These are phyloP conservation scores for Lachancea mirantina DNA, from an alignment of 805 yeast species.

Conservation along the genomic window DNA sequence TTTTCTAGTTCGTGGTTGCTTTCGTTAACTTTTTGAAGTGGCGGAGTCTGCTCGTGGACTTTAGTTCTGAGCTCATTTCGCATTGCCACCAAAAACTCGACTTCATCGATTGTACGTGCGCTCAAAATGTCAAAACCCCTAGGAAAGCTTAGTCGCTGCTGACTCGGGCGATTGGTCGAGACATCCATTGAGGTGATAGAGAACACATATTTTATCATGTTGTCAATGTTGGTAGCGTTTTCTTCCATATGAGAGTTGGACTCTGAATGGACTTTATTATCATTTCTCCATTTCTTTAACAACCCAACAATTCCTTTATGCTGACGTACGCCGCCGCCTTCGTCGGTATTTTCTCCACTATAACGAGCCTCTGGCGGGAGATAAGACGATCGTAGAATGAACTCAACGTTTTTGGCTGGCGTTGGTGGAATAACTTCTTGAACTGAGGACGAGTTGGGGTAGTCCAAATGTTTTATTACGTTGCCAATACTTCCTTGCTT, in stretches of 20 bases:
- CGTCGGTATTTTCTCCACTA: conserved; percentile 1
- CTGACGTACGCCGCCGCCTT: conserved; percentile 1
- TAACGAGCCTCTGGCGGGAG: conserved; percentile 14
- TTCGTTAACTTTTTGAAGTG: conserved; percentile 3
- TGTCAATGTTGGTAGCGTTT: conserved; percentile 26
- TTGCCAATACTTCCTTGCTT: conserved; percentile 19
- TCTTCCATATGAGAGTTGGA: conserved; percentile 7
- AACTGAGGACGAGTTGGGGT: conserved; percentile 40
- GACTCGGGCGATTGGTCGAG: no score
- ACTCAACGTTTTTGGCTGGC: conserved; percentile 57
- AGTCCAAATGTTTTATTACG: conserved; percentile 31
- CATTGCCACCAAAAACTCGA: conserved; percentile 46
- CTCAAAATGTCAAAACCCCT: conserved; percentile 62
- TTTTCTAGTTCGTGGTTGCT: neutral
- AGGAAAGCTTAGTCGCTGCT: no score
- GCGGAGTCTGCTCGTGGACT: conserved; percentile 11
- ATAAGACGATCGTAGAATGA: conserved; percentile 29
- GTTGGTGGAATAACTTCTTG: conserved; percentile 53
- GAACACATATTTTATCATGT: conserved; percentile 31
- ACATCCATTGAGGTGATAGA: conserved; percentile 30
- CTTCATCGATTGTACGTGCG: conserved; percentile 65
- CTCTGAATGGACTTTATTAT: conserved; percentile 13
- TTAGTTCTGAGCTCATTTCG: conserved; percentile 35
- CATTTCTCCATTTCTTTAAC: conserved; percentile 27
- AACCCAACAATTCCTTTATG: conserved; percentile 22